Evolutionary conservation across 2,329 filamentous ascomycete genomes (phyloP), one percentile per base, ranked within the genome.

Genomic region (Xylariaceae sp.): DNA sequence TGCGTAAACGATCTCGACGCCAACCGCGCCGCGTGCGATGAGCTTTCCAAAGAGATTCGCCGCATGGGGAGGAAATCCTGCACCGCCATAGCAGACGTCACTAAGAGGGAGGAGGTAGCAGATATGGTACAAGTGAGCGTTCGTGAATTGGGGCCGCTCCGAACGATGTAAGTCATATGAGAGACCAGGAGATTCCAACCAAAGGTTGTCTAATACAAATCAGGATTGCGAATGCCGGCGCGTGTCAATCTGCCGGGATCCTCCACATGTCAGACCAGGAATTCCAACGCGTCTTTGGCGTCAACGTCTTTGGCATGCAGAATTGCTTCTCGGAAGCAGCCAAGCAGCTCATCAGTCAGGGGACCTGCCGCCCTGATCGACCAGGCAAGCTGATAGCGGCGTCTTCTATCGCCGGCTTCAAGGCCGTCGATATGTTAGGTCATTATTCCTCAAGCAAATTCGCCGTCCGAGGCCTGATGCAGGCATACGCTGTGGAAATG

Each of bases 371-470:
- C n/a, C 51, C 61, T 3, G 61, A 63, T 4, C 41, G 50, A 4
- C 64, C 64, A 0, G 67, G 67, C 5, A 82, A 81, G 60, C 70
- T 84, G 30, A 68, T 84, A 7, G 79, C 76, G 0, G 79, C 77
- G 0, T 69, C 77, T 0, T 80, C 75, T 6, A 70, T 87, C 47
- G 82, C 80, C 0, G 81, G 76, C 0, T 84, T 84, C 72, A 83
- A 80, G 59, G 78, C 82, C 0, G 81, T 85, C 44, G 69, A 76
- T 0, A 65, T 84, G 43, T 71, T 87, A 8, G 76, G 79, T 0
- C 80, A 85, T 65, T 89, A 88, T 71, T 79, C 75, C 18, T 80
- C 83, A 3, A 77, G 77, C 15, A 88, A 88, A 64, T 87, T 77
- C 71, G 86, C 85, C 0, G 83, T 88, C 1, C 74, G 85, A 3